A percentile compares a stretch with the other conserved stretches of the same genome.
These are phyloP conservation scores for Claviceps paspali DNA, from an alignment of 2,329 filamentous ascomycete genomes.

Conservation along the genomic window DNA sequence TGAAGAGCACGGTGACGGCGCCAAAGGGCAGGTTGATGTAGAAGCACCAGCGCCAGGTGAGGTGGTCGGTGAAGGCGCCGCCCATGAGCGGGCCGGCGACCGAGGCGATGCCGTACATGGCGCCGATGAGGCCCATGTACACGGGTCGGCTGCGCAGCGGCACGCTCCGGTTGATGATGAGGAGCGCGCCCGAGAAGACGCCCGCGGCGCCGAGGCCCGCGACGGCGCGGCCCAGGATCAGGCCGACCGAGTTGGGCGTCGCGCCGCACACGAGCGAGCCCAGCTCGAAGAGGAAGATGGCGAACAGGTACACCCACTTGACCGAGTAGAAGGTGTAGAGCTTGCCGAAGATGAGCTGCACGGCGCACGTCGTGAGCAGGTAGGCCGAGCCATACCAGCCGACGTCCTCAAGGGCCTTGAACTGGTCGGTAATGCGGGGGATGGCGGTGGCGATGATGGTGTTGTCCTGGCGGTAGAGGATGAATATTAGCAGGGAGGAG, in stretches of 20 bases:
- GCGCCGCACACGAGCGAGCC: constrained; percentile 17
- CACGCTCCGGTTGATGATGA: constrained; percentile 25
- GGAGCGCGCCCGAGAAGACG: constrained; percentile 28
- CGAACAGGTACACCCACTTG: constrained; percentile 13
- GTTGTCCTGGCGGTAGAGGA: no score
- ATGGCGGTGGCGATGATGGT: constrained; percentile 23
- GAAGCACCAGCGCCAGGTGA: constrained; percentile 26
- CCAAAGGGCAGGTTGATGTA: constrained; percentile 26
- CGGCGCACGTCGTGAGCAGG: constrained; percentile 22
- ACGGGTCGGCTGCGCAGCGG: constrained; percentile 19
- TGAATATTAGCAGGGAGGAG: no score
- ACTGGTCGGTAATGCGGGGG: constrained; percentile 15
- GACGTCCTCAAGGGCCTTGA: constrained; percentile 5
- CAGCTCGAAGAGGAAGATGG: constrained; percentile 14
- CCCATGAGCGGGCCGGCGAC: constrained; percentile 20
- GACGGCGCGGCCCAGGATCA: constrained; percentile 21
- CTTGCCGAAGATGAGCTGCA: constrained; percentile 23
- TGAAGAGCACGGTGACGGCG: constrained; percentile 17
- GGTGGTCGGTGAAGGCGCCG: constrained; percentile 19
- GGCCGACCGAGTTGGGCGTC: constrained; percentile 16
- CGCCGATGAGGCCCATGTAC: constrained; percentile 21
- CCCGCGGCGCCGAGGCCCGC: constrained; percentile 27
- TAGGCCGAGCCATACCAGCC: constrained; percentile 12
- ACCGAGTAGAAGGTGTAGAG: constrained; percentile 26
- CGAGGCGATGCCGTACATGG: constrained; percentile 31